A percentile compares a stretch with the other conserved stretches of the same genome.
Conservation (phyloP, 768 basidiomycete species). For the Serpula lacrymans region DNA sequence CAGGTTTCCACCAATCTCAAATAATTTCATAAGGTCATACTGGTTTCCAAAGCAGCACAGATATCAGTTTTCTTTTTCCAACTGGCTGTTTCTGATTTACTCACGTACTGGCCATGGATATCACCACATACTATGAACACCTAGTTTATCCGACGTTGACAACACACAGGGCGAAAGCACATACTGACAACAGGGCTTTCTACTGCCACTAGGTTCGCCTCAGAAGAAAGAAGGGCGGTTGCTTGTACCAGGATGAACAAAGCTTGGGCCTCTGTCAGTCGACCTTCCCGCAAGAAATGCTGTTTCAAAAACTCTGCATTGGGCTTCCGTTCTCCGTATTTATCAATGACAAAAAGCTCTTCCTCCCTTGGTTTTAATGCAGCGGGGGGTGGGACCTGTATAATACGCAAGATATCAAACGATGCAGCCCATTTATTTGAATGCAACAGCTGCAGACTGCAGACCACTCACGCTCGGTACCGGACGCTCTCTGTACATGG, state of each 20-base stretch:
- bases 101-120: conserved; percentile 96
- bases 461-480: conserved; percentile 28
- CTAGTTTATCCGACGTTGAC: conserved; percentile 8
- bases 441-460: no score
- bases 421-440: neutral
- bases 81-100: conserved; percentile 14
- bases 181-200: conserved; percentile 88
- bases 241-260: conserved; percentile 73
- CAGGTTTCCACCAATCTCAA: conserved; percentile 89
- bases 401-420: conserved; percentile 9
- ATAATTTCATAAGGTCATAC: conserved; percentile 98
- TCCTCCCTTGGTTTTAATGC: conserved; percentile 63
- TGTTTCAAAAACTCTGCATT: conserved; percentile 79
- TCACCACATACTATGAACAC: conserved; percentile 80
- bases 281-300: conserved; percentile 87
- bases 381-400: conserved; percentile 69
- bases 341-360: conserved; percentile 60
- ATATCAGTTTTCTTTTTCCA: neutral
- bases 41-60: conserved; percentile 26
- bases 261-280: conserved; percentile 81
- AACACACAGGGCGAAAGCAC: conserved; percentile 25
- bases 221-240: conserved; percentile 61
- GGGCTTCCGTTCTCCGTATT: conserved; percentile 55
- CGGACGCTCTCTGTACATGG: conserved; percentile 24
- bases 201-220: conserved; percentile 85